Evolutionary conservation across 371 early-diverging fungal species (phyloP).

Genomic region (Mortierella sp.): DNA sequence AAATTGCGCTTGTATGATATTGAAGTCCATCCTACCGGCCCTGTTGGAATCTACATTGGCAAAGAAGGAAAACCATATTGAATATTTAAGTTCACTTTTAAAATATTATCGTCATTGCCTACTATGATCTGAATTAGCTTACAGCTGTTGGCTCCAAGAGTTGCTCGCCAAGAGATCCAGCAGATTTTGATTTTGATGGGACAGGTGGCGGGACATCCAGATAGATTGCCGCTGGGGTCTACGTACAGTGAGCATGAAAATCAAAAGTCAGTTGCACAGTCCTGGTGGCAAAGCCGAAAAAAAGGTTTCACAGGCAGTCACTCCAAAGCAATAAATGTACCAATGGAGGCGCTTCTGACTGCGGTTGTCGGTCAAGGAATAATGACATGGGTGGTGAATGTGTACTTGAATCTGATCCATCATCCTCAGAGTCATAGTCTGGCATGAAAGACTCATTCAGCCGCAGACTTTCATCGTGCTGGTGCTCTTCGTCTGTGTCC

Average conservation of each 20-base stretch:
- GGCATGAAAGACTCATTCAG: slow-evolving; percentile 41
- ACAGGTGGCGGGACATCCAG: slow-evolving; percentile 61
- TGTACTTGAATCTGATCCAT: slow-evolving; percentile 44
- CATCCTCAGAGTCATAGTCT: slow-evolving; percentile 46
- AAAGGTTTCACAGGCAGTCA: slow-evolving; percentile 33
- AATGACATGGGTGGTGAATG: slow-evolving; percentile 56
- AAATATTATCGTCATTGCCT: background rate
- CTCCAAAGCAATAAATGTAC: slow-evolving; percentile 18
- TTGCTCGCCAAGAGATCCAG: slow-evolving; percentile 47
- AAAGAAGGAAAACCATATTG: background rate
- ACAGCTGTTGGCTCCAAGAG: slow-evolving; percentile 43
- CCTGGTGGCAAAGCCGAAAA: slow-evolving; percentile 38
- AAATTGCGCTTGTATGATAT: slow-evolving; percentile 63
- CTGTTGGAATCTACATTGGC: slow-evolving; percentile 35
- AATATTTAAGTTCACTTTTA: background rate
- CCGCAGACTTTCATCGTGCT: slow-evolving; percentile 18
- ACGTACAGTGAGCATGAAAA: background rate
- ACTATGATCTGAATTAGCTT: background rate
- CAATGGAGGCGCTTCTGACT: slow-evolving; percentile 35
- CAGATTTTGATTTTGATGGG: slow-evolving; percentile 35
- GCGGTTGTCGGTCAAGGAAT: slow-evolving; percentile 46
- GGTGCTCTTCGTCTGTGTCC: slow-evolving; percentile 22
- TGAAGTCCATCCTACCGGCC: slow-evolving; percentile 53
- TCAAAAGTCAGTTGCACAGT: background rate
- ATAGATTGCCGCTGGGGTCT: slow-evolving; percentile 73